Percentiles rank a stretch among this genome's conserved stretches.
Conservation (phyloP, 2,329 filamentous ascomycete species). For the Eutypella sp. region DNA sequence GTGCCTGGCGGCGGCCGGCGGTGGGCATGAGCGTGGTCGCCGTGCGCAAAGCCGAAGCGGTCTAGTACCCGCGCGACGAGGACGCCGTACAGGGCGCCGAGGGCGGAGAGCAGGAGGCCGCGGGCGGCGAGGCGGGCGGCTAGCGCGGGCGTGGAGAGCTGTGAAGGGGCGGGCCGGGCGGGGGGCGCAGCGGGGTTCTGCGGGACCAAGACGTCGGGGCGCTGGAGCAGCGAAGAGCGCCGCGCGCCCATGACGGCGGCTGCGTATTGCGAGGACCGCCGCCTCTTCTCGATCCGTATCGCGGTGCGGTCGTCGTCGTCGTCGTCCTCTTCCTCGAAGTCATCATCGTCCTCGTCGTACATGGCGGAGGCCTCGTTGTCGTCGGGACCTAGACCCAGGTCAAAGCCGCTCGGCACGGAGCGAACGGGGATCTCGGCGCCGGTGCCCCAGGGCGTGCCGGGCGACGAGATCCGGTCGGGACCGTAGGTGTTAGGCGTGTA, state of each 20-base stretch:
- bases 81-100: constrained; percentile 79
- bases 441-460: constrained; percentile 71
- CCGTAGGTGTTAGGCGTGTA: constrained; percentile 66
- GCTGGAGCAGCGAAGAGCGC: neutral
- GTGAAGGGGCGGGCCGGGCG: too few species aligned
- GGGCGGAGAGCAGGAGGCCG: constrained; percentile 63
- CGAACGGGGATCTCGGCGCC: constrained; percentile 65
- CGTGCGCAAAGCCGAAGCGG: constrained; percentile 51
- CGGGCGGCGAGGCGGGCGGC: constrained; percentile 52
- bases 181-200: too few species aligned
- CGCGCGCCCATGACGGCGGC: constrained; percentile 1
- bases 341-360: constrained; percentile 40
- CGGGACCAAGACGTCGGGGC: constrained; percentile 1
- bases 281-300: constrained; percentile 28
- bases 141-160: constrained; percentile 23
- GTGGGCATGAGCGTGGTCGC: constrained; percentile 33
- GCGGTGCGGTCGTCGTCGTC: neutral
- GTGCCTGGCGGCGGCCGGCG: too few species aligned
- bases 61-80: constrained; percentile 77
- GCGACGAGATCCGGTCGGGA: constrained; percentile 35
- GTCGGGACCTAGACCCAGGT: too few species aligned
- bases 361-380: too few species aligned
- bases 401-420: too few species aligned
- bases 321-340: constrained; percentile 35
- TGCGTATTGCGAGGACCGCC: constrained; percentile 31